Base-by-base conservation (phyloP, 768 basidiomycete species). In the Rhizopogon roseolus region DNA sequence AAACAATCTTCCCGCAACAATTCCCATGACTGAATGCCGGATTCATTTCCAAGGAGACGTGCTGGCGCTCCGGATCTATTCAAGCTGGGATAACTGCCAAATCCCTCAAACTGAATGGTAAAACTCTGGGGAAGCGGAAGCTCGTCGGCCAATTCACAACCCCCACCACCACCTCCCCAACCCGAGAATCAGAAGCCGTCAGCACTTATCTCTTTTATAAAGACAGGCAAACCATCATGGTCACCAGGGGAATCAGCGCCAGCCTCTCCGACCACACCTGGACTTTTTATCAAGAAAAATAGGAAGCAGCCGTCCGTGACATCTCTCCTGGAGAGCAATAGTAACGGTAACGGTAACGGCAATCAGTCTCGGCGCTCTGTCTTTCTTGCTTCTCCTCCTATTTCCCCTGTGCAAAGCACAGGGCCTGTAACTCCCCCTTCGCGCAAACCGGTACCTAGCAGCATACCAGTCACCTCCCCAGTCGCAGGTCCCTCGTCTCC, bases 241-340 rank as follows among this genome's bases (percentile, higher is more conserved):
- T 74, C 80, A 5, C 75, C 80, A 14, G 67, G 70, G 45, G 69
- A 75, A 2, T 72, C 77, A n/a, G 62, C 66, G 22, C 60, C 68
- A n/a, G 56, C 55, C 3, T 71, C 66, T 48, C 52, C 57, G 48
- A 45, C 62, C 55, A 61, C 68, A 6, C 54, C 55, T 53, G 75
- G 73, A 53, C 66, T 78, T n/a, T 70, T 73, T 59, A 70, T 84
- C 58, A 79, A 78, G 64, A 84, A 82, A 64, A 79, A 82, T 51
- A 75, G 72, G 62, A 75, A 73, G 50, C 65, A 67, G 43, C 27
- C 53, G 1, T 43, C 59, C 6, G 60, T 59, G n/a, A 58, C 57
- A 17, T 49, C 66, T 61, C 62, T 62, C 56, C 49, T 55, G 46
- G 49, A n/a, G 32, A 38, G 17, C 27, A 42, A 16, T 53, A n/a